phyloP scores from a whole-genome alignment of 129 eudicot species.

The Cynara cardunculus region DNA sequence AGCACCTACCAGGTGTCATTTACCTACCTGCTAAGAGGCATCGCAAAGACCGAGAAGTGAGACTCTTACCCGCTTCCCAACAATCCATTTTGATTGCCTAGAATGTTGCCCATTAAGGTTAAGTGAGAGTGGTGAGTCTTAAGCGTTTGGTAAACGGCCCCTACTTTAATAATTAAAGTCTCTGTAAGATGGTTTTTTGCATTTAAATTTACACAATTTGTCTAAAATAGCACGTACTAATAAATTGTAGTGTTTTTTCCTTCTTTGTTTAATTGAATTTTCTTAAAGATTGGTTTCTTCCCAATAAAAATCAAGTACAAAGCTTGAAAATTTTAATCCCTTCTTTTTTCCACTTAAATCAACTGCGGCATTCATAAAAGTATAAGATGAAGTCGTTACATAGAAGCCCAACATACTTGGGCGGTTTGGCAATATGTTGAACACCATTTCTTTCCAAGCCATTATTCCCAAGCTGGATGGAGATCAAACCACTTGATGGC shows the following conservation, averaged over 20 bases:
- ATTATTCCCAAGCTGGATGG: constrained; percentile 28
- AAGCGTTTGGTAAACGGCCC: neutral
- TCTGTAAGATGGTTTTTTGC: neutral
- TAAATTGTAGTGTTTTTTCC: neutral
- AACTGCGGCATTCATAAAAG: neutral
- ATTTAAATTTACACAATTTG: neutral
- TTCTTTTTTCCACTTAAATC: neutral
- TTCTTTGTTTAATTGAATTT: neutral
- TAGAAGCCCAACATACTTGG: constrained; percentile 23
- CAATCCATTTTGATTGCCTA: neutral
- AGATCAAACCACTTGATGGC: constrained; percentile 29
- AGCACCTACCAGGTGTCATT: no score
- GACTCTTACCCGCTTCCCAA: neutral
- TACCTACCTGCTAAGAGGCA: neutral
- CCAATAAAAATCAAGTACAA: neutral
- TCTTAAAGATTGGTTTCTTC: neutral
- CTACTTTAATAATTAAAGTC: neutral
- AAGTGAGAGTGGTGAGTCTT: neutral
- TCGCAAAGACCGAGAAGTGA: neutral
- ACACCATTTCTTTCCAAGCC: constrained; percentile 11
- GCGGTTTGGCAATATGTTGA: constrained; percentile 27
- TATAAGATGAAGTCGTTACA: constrained; percentile 4
- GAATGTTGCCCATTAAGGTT: no score
- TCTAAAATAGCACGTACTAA: neutral
- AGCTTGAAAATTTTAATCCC: neutral